A percentile compares a stretch with the other conserved stretches of the same genome.
Conservation (phyloP, 441 rosid species). For the Populus hybrid region DNA sequence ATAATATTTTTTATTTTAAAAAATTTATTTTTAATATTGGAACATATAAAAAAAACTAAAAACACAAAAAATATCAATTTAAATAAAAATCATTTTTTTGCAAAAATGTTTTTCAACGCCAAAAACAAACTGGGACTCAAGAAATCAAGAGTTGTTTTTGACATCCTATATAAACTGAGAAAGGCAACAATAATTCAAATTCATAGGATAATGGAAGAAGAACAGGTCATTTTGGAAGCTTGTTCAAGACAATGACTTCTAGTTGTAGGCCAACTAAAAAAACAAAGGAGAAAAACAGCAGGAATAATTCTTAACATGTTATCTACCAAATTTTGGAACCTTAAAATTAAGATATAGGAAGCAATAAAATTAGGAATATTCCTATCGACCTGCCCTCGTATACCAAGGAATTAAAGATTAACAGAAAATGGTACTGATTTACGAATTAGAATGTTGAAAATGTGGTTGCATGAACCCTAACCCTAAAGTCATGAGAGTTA, state of each 20-base stretch:
- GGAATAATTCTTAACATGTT: too few species aligned
- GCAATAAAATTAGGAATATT: not conserved
- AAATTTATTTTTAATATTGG: too few species aligned
- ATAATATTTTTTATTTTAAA: too few species aligned
- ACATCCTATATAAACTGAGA: not conserved
- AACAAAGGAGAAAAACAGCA: not conserved
- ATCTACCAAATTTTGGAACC: too few species aligned
- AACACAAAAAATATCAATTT: too few species aligned
- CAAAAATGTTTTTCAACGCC: too few species aligned
- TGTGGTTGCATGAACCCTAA: conserved; percentile 27
- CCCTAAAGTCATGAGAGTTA: conserved; percentile 19
- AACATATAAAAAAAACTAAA: too few species aligned
- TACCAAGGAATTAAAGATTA: not conserved
- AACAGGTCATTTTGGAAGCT: not conserved
- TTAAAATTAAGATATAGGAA: too few species aligned
- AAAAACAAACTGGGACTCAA: too few species aligned
- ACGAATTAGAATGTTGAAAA: not conserved
- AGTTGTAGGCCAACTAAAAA: not conserved
- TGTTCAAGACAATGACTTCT: not conserved
- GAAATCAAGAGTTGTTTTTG: not conserved
- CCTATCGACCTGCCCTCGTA: not conserved
- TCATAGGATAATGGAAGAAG: not conserved
- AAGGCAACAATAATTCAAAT: not conserved
- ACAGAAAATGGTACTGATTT: not conserved
- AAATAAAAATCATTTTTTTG: too few species aligned